Evolutionary conservation across 768 basidiomycete genomes (phyloP), one percentile per base, ranked within the genome.

Genomic region (Phlebiopsis gigantea): DNA sequence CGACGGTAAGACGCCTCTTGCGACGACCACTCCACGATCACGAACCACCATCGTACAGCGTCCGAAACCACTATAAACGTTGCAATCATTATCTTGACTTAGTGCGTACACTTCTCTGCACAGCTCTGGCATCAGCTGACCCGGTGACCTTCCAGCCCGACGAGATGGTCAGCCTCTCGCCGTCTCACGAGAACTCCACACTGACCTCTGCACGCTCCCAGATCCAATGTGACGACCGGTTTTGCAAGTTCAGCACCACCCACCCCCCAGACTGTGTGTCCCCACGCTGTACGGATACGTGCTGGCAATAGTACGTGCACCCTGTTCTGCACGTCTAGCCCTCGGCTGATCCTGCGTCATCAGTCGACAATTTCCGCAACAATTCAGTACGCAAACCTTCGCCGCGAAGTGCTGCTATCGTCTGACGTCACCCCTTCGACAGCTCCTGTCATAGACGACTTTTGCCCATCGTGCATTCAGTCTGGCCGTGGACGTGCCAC

Each of bases 221-320:
- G 87, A 79, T 87, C 53, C 77, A 78, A 61, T 90, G 88, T 70
- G 82, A 80, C 50, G 76, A 84, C 66, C 74, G 73, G 30, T 75
- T 68, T 65, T 90, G 88, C 79, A 88, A 78, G 68, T 90, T 90
- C 74, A 89, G 88, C 62, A 72, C 78, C 9, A 69, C 69, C 17
- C 88, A 90, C 70, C 84, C 84, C 28, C 61, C 52, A 25, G 72
- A 81, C 57, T 90, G 88, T 64, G 77, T 78, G 26, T 66, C 73
- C 5, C 79, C 83, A 24, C 69, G 75, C 26, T 90, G 88, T 71
- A 73, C 66, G 28, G 73, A 66, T 24, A 83, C 82, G 24, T 89
- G 88, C 66, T 89, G 88, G 88, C 86, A 88, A 70, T 87, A 87
- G 88, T 90, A 68, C 73, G 87, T 69, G 34, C 19, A 22, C 26